These are phyloP conservation scores for Paecilomyces dactylethromorphus DNA, from an alignment of 2,329 filamentous ascomycete genomes.

Conservation along the genomic window DNA sequence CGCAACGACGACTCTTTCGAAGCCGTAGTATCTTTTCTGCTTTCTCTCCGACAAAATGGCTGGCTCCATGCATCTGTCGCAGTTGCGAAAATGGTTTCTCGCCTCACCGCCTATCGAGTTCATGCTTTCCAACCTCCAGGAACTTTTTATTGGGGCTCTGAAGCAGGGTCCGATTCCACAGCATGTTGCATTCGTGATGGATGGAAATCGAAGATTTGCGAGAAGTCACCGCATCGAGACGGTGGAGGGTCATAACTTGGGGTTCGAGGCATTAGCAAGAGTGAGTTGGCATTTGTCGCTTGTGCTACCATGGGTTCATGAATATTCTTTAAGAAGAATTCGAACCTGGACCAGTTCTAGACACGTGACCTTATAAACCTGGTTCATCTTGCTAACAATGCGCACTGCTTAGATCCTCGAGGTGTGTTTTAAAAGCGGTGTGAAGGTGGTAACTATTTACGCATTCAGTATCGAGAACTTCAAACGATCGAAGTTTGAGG, in stretches of 20 bases:
- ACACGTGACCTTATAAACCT: slow-evolving; percentile 6
- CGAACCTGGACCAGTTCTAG: background rate
- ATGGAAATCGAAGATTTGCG: slow-evolving; percentile 92
- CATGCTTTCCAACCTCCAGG: slow-evolving; percentile 69
- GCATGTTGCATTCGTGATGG: slow-evolving; percentile 99
- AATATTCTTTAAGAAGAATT: background rate
- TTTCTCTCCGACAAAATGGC: slow-evolving; percentile 22
- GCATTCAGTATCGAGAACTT: slow-evolving; percentile 99
- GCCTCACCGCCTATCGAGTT: slow-evolving; percentile 90
- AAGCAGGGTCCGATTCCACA: slow-evolving; percentile 87
- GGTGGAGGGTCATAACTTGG: slow-evolving; percentile 89
- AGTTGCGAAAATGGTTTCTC: slow-evolving; percentile 67
- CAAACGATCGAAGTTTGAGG: slow-evolving; percentile 92
- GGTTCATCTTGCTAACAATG: slow-evolving; percentile 4
- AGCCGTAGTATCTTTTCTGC: background rate
- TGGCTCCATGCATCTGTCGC: slow-evolving; percentile 53
- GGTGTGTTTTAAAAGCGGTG: slow-evolving; percentile 95
- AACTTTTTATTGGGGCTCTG: slow-evolving; percentile 80
- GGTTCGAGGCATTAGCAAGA: slow-evolving; percentile 87
- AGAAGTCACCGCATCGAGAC: slow-evolving; percentile 88
- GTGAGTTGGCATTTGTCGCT: slow-evolving; percentile 41
- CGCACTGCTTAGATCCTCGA: slow-evolving; percentile 65
- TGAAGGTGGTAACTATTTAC: slow-evolving; percentile 95
- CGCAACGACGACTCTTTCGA: background rate
- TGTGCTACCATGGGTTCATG: background rate